Conservation (phyloP, 169 alveolate species). For the Eimeria praecox region DNA sequence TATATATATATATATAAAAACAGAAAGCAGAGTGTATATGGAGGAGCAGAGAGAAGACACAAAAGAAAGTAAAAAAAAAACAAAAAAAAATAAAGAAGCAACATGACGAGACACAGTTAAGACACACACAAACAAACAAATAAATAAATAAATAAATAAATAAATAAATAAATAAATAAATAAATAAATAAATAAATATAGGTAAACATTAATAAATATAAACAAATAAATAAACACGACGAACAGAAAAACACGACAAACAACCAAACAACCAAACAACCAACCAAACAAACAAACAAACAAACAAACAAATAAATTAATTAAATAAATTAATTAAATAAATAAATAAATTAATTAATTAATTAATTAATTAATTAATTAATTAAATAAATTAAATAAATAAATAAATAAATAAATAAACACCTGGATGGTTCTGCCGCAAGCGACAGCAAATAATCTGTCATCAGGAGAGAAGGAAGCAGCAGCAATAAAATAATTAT, state of each 20-base stretch:
- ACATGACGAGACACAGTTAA: too few relatives aligned
- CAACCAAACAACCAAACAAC: neutral
- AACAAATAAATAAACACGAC: neutral
- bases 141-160: neutral
- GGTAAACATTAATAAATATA: neutral
- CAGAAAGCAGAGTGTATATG: too few relatives aligned
- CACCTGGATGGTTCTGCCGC: slow-evolving; percentile 76
- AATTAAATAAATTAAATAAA: neutral
- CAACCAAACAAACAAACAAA: neutral
- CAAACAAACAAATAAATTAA: neutral
- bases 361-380: too few relatives aligned
- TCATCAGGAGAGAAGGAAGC: slow-evolving; percentile 80
- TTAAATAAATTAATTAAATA: neutral
- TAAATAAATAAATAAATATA: neutral
- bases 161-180: neutral
- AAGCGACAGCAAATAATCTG: slow-evolving; percentile 67
- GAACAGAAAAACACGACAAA: too few relatives aligned
- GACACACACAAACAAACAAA: neutral
- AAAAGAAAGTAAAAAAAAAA: too few relatives aligned
- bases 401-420: neutral
- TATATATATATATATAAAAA: too few relatives aligned
- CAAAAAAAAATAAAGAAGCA: too few relatives aligned
- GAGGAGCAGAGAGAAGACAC: too few relatives aligned
- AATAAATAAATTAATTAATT: neutral
- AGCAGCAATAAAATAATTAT: slow-evolving; percentile 61